phyloP scores from a whole-genome alignment of 306 rosid genomes.

The Pyrus betulifolia region DNA sequence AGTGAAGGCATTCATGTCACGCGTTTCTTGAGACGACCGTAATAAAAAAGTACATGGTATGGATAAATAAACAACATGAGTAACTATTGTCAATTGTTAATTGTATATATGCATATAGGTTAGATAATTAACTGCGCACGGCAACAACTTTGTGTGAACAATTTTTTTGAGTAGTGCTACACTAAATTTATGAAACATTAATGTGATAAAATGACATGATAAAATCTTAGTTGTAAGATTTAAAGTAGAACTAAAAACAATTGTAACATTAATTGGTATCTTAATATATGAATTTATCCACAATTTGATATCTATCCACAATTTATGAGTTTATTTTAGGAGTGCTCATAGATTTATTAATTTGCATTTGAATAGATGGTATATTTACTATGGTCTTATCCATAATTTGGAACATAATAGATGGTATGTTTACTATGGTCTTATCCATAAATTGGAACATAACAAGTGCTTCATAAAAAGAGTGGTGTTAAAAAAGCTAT shows the following conservation, averaged over 20 bases:
- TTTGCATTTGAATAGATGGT: not conserved
- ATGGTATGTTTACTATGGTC: not conserved
- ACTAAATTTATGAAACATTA: not conserved
- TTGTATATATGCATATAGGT: not conserved
- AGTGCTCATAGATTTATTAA: not conserved
- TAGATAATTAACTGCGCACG: too few relatives aligned
- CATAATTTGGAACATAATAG: not conserved
- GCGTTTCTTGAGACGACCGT: too few relatives aligned
- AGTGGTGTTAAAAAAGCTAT: too few relatives aligned
- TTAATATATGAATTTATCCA: not conserved
- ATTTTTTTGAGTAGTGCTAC: not conserved
- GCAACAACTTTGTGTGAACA: not conserved
- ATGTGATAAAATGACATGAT: not conserved
- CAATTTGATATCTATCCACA: not conserved
- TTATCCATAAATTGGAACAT: not conserved
- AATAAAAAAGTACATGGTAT: not conserved
- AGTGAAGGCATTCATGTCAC: not conserved
- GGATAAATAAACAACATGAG: not conserved
- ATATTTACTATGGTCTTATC: not conserved
- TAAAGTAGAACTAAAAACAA: not conserved
- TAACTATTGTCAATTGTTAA: rapidly evolving
- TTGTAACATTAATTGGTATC: not conserved
- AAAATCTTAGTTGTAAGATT: not conserved
- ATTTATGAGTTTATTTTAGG: not conserved
- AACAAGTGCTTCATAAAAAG: not conserved